These are phyloP conservation scores for Cladosporium sphaerospermum DNA, from an alignment of 2,329 filamentous ascomycete species.

Conservation along the genomic window DNA sequence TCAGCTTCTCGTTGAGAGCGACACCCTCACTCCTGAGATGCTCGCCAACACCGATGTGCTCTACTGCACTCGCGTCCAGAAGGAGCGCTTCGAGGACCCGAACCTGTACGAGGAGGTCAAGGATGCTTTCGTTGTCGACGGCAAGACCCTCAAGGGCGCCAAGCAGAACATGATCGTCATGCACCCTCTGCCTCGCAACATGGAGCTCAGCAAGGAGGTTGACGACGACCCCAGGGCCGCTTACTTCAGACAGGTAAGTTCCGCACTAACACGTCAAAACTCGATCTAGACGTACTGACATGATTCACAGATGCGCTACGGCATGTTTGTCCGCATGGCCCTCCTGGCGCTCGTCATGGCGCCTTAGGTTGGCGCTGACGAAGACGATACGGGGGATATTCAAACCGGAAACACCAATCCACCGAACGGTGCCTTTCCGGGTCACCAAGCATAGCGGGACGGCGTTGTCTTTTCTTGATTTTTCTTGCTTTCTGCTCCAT, in stretches of 20 bases:
- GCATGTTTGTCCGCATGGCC: conserved; percentile 96
- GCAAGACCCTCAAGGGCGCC: conserved; percentile 79
- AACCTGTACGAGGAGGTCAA: conserved; percentile 81
- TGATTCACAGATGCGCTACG: conserved; percentile 77
- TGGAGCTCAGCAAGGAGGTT: conserved; percentile 90
- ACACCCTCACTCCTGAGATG: conserved; percentile 78
- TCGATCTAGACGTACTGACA: conserved; percentile 37
- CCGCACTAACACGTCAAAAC: background rate
- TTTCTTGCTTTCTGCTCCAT: background rate
- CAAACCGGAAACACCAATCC: background rate
- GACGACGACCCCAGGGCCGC: conserved; percentile 95
- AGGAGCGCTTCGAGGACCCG: conserved; percentile 82
- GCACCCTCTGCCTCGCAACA: conserved; percentile 90
- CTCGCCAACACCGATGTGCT: conserved; percentile 81
- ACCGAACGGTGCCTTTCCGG: background rate
- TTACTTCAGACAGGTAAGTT: conserved; percentile 96
- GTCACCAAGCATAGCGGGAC: background rate
- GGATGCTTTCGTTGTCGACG: conserved; percentile 83
- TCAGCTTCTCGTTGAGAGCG: conserved; percentile 69
- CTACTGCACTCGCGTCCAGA: conserved; percentile 95
- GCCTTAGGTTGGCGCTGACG: conserved; percentile 26
- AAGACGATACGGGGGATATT: background rate
- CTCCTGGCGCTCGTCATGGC: conserved; percentile 88
- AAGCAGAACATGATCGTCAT: conserved; percentile 92
- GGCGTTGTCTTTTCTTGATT: background rate